Base-by-base conservation (phyloP, 2,329 filamentous ascomycete species). In the Exophiala lecanii-corni region DNA sequence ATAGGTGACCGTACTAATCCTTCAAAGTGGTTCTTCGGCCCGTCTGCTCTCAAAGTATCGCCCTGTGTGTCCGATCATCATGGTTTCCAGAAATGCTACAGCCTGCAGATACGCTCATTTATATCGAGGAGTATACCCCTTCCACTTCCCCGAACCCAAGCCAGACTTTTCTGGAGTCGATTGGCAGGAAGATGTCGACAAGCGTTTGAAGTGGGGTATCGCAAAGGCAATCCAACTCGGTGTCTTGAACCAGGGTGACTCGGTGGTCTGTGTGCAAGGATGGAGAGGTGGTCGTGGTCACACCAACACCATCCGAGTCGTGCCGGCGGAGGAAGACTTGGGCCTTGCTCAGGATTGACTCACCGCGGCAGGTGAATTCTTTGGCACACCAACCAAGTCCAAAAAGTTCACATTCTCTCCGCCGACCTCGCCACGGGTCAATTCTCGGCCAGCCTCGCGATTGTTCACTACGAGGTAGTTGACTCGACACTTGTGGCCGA, bases 101-200 rank as follows among this genome's bases (percentile, higher is more conserved):
- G 87, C 92, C 39, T 85, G 89, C 48, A 79, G 92, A 56, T 97
- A 92, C 70, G 85, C 82, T 56, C 92, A 98, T 69, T 72, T 98
- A 66, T 97, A 96, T 75, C 91, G 92, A 64, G 92, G 92, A 59
- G 91, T 98, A 51, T 98, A 96, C 66, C 92, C 92, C 46, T 98
- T 98, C 84, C 76, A 85, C 61, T 97, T 96, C 78, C 79, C 84
- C 41, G 86, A 95, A 74, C 71, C 74, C 59, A 97, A 97, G 82
- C 92, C 92, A 58, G 88, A 98, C 74, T 98, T 97, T 71, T 79
- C 77, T 66, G 79, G 84, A 69, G 50, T 51, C 4, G 55, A 57
- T 36, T 98, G 92, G 92, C 92, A 98, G 74, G 89, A 97, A 75
- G 91, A 98, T 70, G 92, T 98, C 58, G 92, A 98, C 72, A 81